Evolutionary conservation across 768 basidiomycete genomes (phyloP), one percentile per base, ranked within the genome.

Genomic region (Macrolepiota albuminosa): DNA sequence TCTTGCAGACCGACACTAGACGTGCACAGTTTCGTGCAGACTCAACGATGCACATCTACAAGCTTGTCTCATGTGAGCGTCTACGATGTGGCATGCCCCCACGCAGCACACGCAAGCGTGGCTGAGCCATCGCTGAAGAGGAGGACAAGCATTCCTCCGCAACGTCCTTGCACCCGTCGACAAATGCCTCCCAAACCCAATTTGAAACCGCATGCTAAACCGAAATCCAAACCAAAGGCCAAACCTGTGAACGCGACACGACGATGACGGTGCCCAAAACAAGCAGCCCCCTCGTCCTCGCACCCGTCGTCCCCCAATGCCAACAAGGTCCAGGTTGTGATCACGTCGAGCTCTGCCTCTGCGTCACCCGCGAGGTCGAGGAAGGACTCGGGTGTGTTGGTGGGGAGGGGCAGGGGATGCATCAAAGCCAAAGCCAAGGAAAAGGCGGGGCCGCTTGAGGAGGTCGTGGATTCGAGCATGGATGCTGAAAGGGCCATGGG

Each of bases 21-120:
- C 88, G 91, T 48, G 91, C 91, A 0, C 79, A 89, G 6, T 93
- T 91, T 75, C 84, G 89, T n/a, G n/a, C n/a, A n/a, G n/a, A n/a
- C n/a, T n/a, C n/a, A n/a, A n/a, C n/a, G n/a, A n/a, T n/a, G n/a
- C n/a, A n/a, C n/a, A n/a, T n/a, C n/a, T n/a, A n/a, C n/a, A n/a
- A n/a, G n/a, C n/a, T n/a, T n/a, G n/a, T n/a, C n/a, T n/a, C n/a
- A n/a, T n/a, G n/a, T n/a, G n/a, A n/a, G n/a, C n/a, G n/a, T n/a
- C n/a, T n/a, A n/a, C n/a, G n/a, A n/a, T n/a, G n/a, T n/a, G n/a
- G n/a, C n/a, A n/a, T n/a, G n/a, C n/a, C n/a, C n/a, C 54, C 67
- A 0, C 66, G 69, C 67, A n/a, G 67, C 63, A 62, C 68, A 31
- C 67, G 71, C 29, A 75, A 75, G 59, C 71, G 74, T 24, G 66